Base-by-base conservation (phyloP, 78 protist species). In the Dictyostelium capitatum region DNA sequence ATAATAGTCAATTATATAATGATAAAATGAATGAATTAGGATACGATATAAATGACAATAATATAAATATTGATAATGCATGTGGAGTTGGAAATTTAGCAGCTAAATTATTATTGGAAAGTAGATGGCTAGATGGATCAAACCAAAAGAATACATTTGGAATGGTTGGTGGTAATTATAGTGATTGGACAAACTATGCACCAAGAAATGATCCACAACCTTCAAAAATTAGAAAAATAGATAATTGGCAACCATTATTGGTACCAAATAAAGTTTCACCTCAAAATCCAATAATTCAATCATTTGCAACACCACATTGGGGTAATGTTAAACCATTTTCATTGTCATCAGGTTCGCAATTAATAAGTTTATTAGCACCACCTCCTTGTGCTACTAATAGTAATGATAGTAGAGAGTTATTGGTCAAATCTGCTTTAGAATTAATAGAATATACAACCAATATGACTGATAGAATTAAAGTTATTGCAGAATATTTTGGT, bases 291-390 rank as follows among this genome's bases (percentile, higher is more conserved):
- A 20, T 9, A 0, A 3, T 4, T 5, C 90, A 82, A 82, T 32
- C 56, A 30, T 65, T 70, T 82, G 10, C 90, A 65, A 70, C 90
- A 47, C 90, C 90, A 19, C 90, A 82, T 19, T 82, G 90, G 90
- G 65, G 57, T 4, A 30, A 7, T 11, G 90, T 82, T 14, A 82
- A 43, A 70, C 80, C 90, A 69, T 82, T 82, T 37, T 1, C 80
- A 5, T 3, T 82, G 15, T 14, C 3, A 5, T n/a, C 32, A 2
- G 80, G 80, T n/a, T n/a, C 90, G 0, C 64, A 69, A 23, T 65
- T 82, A 8, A 12, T 1, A 51, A 65, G 90, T 50, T 67, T 80
- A 48, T 25, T 12, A 1, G 51, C 9, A 4, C 81, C 81, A 19
- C 90, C 90, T 69, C 78, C 80, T 0, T 19, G n/a, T 56, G 64